phyloP scores from a whole-genome alignment of 169 alveolate species.

The Babesia sp. region DNA sequence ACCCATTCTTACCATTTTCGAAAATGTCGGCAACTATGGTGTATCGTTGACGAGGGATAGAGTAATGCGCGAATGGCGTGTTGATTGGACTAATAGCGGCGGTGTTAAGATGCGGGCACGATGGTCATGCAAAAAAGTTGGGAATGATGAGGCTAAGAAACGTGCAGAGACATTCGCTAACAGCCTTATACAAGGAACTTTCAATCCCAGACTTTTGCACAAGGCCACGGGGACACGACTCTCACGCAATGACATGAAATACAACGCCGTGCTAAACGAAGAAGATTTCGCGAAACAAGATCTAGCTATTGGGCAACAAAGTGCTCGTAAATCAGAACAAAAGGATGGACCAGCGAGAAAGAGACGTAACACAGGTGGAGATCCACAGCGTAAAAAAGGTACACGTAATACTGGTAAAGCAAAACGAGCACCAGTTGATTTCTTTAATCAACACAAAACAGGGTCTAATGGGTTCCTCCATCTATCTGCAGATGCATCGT shows the following conservation, averaged over 20 bases:
- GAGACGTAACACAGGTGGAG: neutral
- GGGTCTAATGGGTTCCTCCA: neutral
- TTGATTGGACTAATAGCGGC: constrained; percentile 72
- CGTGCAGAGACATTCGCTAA: constrained; percentile 79
- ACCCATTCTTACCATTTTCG: constrained; percentile 74
- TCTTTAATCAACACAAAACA: neutral
- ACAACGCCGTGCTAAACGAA: constrained; percentile 43
- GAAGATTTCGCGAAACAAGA: constrained; percentile 5
- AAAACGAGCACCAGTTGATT: neutral
- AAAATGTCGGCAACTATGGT: constrained; percentile 71
- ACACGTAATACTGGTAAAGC: neutral
- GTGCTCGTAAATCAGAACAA: neutral
- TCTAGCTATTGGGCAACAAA: neutral
- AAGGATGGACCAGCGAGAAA: neutral
- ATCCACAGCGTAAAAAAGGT: neutral
- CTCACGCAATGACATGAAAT: constrained; percentile 65
- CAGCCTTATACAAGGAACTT: constrained; percentile 75
- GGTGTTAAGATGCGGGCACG: constrained; percentile 74
- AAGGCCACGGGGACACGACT: constrained; percentile 80
- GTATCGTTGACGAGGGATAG: constrained; percentile 78
- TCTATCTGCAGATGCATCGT: constrained; percentile 30
- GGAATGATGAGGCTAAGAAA: constrained; percentile 78
- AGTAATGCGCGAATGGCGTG: constrained; percentile 76
- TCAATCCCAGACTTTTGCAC: constrained; percentile 75
- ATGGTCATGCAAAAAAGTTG: constrained; percentile 82